Base-by-base conservation (phyloP, 108 stramenopile species). In the Stephanodiscus triporus region DNA sequence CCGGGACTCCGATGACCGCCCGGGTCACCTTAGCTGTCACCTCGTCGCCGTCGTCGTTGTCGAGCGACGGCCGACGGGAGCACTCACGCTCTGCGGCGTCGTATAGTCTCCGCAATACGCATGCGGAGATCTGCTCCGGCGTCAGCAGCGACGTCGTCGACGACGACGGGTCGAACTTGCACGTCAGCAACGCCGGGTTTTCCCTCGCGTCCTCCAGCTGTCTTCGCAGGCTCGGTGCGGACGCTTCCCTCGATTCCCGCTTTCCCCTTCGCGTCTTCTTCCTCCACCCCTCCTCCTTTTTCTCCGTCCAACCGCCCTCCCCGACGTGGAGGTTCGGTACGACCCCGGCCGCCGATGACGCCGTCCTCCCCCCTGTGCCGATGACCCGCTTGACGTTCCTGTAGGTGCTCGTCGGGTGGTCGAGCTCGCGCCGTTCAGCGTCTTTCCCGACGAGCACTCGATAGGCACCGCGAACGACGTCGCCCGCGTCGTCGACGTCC, bases 1-100 rank as follows among this genome's bases (percentile, higher is more conserved):
- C 97, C 2, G 97, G 97, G 1, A 98, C 94, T 3, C 96, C 92
- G 61, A 98, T 88, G 0, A 98, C 97, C 17, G 95, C 93, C 56
- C 93, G 69, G 7, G 90, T 90, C 5, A 95, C 88, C 9, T 23
- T 77, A 24, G 74, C 74, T 48, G 32, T 16, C 45, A 50, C 27
- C 7, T 13, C 30, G 27, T 40, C 42, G 11, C 7, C 32, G 37
- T 68, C 82, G 47, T 78, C 34, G 38, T 65, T 68, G 72, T 24
- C 24, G 57, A 66, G 45, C 2, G 43, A 16, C 11, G 16, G 43
- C 14, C 51, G 51, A 57, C 64, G 19, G 26, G 23, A 59, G 45
- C 53, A 68, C 20, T 77, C 45, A 23, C 69, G 61, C 45, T 85
- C 78, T 0, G 91, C 91, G 14, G 76, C 79, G 45, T 66, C 68